A percentile compares a stretch with the other conserved stretches of the same genome.
phyloP scores from a whole-genome alignment of 2,329 filamentous ascomycete species.

The Colletotrichum musae region DNA sequence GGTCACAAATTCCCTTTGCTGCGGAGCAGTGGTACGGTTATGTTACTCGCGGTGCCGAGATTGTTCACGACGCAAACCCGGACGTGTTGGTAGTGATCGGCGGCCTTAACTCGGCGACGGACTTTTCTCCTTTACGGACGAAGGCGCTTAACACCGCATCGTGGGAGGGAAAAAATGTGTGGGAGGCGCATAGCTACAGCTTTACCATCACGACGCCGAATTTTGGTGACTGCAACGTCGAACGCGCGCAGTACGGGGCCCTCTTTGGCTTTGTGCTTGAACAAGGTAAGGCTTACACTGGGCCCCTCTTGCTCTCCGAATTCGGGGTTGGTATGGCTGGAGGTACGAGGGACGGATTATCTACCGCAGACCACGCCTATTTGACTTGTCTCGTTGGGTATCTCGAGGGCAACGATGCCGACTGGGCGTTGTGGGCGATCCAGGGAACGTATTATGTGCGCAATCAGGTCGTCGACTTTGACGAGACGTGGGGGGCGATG shows the following conservation, averaged over 20 bases:
- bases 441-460: conserved; percentile 72
- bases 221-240: conserved; percentile 58
- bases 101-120: conserved; percentile 67
- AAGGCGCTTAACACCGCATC: conserved; percentile 58
- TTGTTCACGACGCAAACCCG: conserved; percentile 66
- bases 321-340: conserved; percentile 69
- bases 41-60: conserved; percentile 61
- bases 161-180: conserved; percentile 68
- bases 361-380: conserved; percentile 62
- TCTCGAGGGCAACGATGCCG: conserved; percentile 68
- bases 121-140: conserved; percentile 60
- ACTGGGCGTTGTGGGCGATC: conserved; percentile 73
- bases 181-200: conserved; percentile 72
- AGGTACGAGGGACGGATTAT: conserved; percentile 57
- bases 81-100: conserved; percentile 69
- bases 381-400: conserved; percentile 67
- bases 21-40: conserved; percentile 66
- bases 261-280: conserved; percentile 67
- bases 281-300: conserved; percentile 62
- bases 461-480: conserved; percentile 62
- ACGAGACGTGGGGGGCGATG: conserved; percentile 68
- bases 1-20: conserved; percentile 62
- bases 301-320: conserved; percentile 71
- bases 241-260: conserved; percentile 60
- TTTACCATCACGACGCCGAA: conserved; percentile 66